A percentile compares a stretch with the other conserved stretches of the same genome.
These are phyloP conservation scores for Kodamaea hsintzibuensis DNA, from an alignment of 805 yeast species.

Conservation along the genomic window DNA sequence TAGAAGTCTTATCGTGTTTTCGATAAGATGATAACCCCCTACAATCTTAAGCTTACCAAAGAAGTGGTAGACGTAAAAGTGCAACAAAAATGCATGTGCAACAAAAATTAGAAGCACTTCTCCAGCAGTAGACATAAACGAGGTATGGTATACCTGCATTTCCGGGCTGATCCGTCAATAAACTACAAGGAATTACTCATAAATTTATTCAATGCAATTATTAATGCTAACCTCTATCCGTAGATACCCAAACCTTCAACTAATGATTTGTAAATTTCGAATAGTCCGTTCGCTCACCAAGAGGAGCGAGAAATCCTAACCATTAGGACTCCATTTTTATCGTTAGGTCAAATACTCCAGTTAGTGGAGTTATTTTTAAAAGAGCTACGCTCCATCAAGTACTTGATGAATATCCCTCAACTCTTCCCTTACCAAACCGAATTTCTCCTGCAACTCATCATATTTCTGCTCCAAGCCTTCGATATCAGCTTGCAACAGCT, in stretches of 20 bases:
- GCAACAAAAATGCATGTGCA: too few relatives aligned
- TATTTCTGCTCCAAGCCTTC: slow-evolving; percentile 14
- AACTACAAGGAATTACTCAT: background rate
- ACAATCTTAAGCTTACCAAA: too few relatives aligned
- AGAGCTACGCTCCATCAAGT: slow-evolving; percentile 1
- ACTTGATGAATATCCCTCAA: slow-evolving; percentile 16
- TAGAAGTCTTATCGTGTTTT: too few relatives aligned
- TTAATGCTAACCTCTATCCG: background rate
- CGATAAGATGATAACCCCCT: too few relatives aligned
- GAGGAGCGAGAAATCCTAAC: background rate
- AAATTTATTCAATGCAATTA: background rate
- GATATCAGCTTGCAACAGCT: slow-evolving; percentile 9
- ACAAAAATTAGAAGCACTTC: too few relatives aligned
- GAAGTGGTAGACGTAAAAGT: too few relatives aligned
- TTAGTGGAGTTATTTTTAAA: background rate
- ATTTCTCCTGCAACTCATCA: slow-evolving; percentile 9
- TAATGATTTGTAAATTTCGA: background rate
- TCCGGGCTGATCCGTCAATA: too few relatives aligned
- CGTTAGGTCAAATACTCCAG: background rate
- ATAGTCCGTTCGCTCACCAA: background rate
- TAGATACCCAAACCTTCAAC: background rate
- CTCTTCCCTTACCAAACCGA: slow-evolving; percentile 12
- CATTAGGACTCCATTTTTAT: background rate
- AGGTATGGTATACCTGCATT: too few relatives aligned
- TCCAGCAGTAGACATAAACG: too few relatives aligned